Base-by-base conservation (phyloP, 441 rosid species). In the Adansonia madagascariensis region DNA sequence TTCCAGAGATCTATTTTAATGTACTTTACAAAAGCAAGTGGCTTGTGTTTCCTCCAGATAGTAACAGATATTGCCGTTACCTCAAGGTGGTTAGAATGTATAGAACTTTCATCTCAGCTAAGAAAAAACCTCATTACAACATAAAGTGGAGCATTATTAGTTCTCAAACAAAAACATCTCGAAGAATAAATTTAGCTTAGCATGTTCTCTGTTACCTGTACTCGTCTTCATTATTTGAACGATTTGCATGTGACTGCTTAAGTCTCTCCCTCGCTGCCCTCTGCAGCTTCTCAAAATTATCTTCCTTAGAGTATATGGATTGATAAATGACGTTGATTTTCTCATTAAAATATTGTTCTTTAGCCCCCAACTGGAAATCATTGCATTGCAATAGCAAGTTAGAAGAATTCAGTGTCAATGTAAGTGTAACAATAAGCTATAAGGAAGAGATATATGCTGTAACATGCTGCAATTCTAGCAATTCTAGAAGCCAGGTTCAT, bases 291-390 rank as follows among this genome's bases (percentile, higher is more conserved):
- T 91, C 94, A 52, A 91, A 90, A 35, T 84, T 73, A 49, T 86
- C 91, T 82, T 91, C 96, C 80, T 85, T 87, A 2, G 76, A 81
- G 39, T 82, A 61, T 56, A 83, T 82, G 18, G 81, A 84, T 72
- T 83, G 83, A 50, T 71, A 88, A 20, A 91, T 85, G 3, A 77
- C 1, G 9, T 65, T 81, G 50, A 90, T 84, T 73, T 86, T 89
- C 6, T 91, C 92, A 80, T 88, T 88, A 82, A 86, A 90, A 77
- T 89, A 85, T 76, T 87, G 82, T 71, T 90, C 94, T 85, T 84
- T 92, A 67, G 70, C 86, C 65, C 84, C 89, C 88, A 90, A 66
- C 97, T 91, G 57, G 78, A 79, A 22, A 78, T 75, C 1, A 11
- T 49, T 24, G 46, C 43, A 53, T 18, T 39, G n/a, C 49, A 67